Percentiles rank a stretch among this genome's conserved stretches.
Evolutionary conservation across 768 basidiomycete species (phyloP).

Genomic region (Lactarius evosmus): DNA sequence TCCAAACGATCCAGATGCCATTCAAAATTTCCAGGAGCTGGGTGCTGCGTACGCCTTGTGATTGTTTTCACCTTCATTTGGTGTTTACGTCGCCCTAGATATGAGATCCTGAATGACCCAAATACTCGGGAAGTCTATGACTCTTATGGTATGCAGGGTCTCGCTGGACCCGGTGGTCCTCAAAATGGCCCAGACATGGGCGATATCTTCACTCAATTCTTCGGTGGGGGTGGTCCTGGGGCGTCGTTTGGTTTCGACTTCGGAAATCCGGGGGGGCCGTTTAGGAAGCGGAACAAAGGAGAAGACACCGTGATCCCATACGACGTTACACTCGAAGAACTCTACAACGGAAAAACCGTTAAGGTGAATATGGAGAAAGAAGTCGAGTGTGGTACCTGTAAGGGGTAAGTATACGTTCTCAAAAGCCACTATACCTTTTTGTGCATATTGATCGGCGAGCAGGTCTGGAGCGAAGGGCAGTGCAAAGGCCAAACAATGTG

Average conservation of each 20-base stretch:
- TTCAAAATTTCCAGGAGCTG: conserved; percentile 84
- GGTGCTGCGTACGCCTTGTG: conserved; percentile 67
- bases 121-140: conserved; percentile 72
- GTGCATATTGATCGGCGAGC: conserved; percentile 19
- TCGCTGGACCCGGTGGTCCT: conserved; percentile 48
- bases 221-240: conserved; percentile 47
- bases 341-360: conserved; percentile 87
- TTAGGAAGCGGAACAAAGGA: conserved; percentile 51
- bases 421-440: conserved; percentile 18
- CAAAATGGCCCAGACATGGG: conserved; percentile 47
- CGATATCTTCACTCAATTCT: conserved; percentile 77
- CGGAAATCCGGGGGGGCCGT: conserved; percentile 34
- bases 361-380: conserved; percentile 89
- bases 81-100: conserved; percentile 42
- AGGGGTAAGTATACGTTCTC: conserved; percentile 54
- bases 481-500: conserved; percentile 82
- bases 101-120: conserved; percentile 76
- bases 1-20: conserved; percentile 81
- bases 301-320: conserved; percentile 76
- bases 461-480: conserved; percentile 81
- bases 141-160: conserved; percentile 63
- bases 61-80: not conserved
- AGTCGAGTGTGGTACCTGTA: conserved; percentile 71
- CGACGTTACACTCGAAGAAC: conserved; percentile 85
- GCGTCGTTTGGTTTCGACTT: conserved; percentile 70